Base-by-base conservation (phyloP, 441 rosid species). In the Capsella rubella region DNA sequence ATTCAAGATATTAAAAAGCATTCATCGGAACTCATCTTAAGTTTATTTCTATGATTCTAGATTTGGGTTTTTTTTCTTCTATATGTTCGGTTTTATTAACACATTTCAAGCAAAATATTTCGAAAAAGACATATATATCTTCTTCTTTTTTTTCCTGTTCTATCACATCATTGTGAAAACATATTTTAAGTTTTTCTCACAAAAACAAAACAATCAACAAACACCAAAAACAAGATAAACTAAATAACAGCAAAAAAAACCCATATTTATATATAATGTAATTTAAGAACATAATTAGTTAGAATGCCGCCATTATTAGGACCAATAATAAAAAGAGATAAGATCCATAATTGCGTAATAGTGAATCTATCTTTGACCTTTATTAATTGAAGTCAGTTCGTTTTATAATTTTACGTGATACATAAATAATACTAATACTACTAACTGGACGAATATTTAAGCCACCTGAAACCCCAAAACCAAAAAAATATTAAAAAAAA, bases 281-380 rank as follows among this genome's bases (percentile, higher is more conserved):
- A 15, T 57, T 64, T 47, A 61, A 28, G 16, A 7, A 60, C 49
- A 10, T 66, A 66, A 53, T 52, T 64, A 62, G 65, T 61, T 75
- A 54, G 32, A 55, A 54, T 69, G 75, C 67, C 71, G 75, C 79
- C 75, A 76, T 76, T 18, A 69, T 32, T 76, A 63, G 79, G 79
- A 69, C 79, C 71, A 76, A 76, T 75, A 13, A 53, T 63, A 69
- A 69, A 21, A 69, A 70, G 58, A 62, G 71, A 69, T 75, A 69
- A 69, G 71, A 63, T 69, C 18, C 66, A 76, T 76, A 69, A 76
- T 56, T 63, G 51, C 75, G 60, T 76, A 56, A 69, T 70, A 55
- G 67, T 63, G 60, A 76, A 76, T 47, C 60, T 21, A 21, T 21
- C 25, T 21, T 64, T 69, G 75, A 63, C 75, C 75, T 70, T 21